Percentiles rank a stretch among this genome's conserved stretches.
Evolutionary conservation across 257 asterid species (phyloP).

Genomic region (Capsicum pubescens): DNA sequence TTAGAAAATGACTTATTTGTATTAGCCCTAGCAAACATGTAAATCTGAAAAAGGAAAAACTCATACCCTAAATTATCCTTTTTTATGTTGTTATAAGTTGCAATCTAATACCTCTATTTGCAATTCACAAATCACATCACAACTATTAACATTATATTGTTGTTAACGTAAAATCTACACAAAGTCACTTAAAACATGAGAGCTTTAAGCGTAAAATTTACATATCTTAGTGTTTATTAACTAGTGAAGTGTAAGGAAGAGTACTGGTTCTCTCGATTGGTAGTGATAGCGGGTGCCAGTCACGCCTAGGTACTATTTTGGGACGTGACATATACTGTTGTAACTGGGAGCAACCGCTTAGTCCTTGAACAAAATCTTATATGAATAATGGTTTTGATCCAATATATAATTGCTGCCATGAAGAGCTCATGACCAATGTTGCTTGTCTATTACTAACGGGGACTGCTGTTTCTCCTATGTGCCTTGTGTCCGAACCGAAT

Average conservation of each 20-base stretch:
- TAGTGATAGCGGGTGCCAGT: too few relatives aligned
- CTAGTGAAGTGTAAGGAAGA: too few relatives aligned
- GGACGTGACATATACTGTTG: background rate
- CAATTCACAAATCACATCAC: background rate
- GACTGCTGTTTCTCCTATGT: conserved; percentile 81
- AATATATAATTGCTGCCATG: background rate
- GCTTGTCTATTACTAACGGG: conserved; percentile 49
- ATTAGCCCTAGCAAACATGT: too few relatives aligned
- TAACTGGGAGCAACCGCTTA: background rate
- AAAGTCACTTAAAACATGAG: too few relatives aligned
- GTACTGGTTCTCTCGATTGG: too few relatives aligned
- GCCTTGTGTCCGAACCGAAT: conserved; percentile 80
- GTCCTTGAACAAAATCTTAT: background rate
- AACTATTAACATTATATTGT: background rate
- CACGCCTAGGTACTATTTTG: too few relatives aligned
- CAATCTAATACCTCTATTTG: background rate
- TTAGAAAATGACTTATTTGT: too few relatives aligned
- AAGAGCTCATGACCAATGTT: background rate
- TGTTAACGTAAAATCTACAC: too few relatives aligned
- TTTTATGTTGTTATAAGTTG: background rate
- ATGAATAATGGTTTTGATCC: background rate
- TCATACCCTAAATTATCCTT: too few relatives aligned
- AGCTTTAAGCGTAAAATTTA: too few relatives aligned
- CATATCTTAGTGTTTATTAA: too few relatives aligned
- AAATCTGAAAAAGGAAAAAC: background rate